These are phyloP conservation scores for Fonsecaea monophora DNA, from an alignment of 2,329 filamentous ascomycete species.

Conservation along the genomic window DNA sequence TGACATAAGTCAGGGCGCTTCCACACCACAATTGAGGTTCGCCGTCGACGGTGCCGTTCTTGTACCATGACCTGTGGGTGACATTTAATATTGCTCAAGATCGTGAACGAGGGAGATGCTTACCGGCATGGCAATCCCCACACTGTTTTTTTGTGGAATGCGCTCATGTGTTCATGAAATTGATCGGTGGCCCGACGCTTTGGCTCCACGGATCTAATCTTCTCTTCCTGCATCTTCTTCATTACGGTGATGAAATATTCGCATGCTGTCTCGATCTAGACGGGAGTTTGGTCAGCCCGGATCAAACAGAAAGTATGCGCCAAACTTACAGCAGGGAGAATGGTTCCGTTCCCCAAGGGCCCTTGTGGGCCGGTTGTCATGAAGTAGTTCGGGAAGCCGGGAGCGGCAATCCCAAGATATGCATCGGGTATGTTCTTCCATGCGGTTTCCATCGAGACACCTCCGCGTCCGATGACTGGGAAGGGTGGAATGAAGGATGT, in stretches of 20 bases:
- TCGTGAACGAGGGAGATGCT: not conserved
- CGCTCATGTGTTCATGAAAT: conserved; percentile 8
- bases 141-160: conserved; percentile 42
- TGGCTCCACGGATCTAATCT: conserved; percentile 5
- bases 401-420: conserved; percentile 39
- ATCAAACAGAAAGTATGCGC: not conserved
- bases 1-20: conserved; percentile 11
- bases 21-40: conserved; percentile 17
- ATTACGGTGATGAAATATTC: conserved; percentile 16
- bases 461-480: conserved; percentile 43
- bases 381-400: conserved; percentile 28
- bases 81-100: conserved; percentile 5
- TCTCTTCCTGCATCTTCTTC: conserved; percentile 21
- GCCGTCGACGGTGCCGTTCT: conserved; percentile 8
- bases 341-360: conserved; percentile 6
- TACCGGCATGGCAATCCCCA: conserved; percentile 7
- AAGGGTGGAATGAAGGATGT: conserved; percentile 21
- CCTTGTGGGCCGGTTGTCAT: conserved; percentile 4
- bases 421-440: conserved; percentile 44
- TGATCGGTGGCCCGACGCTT: conserved; percentile 12
- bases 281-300: conserved; percentile 49
- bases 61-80: conserved; percentile 14
- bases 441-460: conserved; percentile 38
- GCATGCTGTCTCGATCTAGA: conserved; percentile 47
- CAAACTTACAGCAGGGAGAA: conserved; percentile 1